phyloP scores from a whole-genome alignment of 228 moss, liverwort and hornwort genomes.

The Sphagnum fallax region DNA sequence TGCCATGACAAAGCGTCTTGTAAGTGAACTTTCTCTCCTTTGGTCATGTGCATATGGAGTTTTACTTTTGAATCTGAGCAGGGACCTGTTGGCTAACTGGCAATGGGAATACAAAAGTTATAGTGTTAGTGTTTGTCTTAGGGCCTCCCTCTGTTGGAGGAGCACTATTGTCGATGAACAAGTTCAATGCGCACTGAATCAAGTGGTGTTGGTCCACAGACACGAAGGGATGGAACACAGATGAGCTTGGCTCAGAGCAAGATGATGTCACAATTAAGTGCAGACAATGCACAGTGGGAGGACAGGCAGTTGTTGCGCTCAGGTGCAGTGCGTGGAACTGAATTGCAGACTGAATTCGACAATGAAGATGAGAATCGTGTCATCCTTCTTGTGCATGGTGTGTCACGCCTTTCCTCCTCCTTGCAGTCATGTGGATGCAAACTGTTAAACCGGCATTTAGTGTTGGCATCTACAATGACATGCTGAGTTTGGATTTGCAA shows the following conservation, averaged over 20 bases:
- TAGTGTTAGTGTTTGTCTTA: too few species aligned
- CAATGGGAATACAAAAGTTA: too few species aligned
- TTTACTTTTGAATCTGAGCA: too few species aligned
- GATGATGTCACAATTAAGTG: constrained; percentile 93
- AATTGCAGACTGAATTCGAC: constrained; percentile 92
- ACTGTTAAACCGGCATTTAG: too few species aligned
- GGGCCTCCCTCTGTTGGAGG: too few species aligned
- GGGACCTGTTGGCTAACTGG: too few species aligned
- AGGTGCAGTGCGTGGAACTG: constrained; percentile 96
- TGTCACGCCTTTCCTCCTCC: constrained; percentile 1
- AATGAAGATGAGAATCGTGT: constrained; percentile 96
- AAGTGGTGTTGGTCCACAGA: constrained; percentile 35
- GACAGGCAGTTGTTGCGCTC: constrained; percentile 93
- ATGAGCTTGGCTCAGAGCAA: constrained; percentile 99
- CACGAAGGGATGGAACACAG: constrained; percentile 86
- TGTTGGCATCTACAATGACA: too few species aligned
- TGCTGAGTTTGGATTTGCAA: too few species aligned
- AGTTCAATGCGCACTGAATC: too few species aligned
- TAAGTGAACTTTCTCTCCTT: constrained; percentile 8
- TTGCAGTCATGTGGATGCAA: too few species aligned
- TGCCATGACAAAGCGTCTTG: constrained; percentile 91
- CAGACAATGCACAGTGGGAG: constrained; percentile 99
- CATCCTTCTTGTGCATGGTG: constrained; percentile 92
- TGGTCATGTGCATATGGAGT: too few species aligned
- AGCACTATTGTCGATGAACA: too few species aligned